Evolutionary conservation across 2,329 filamentous ascomycete genomes (phyloP).

Genomic region (Aureobasidium melanogenum): DNA sequence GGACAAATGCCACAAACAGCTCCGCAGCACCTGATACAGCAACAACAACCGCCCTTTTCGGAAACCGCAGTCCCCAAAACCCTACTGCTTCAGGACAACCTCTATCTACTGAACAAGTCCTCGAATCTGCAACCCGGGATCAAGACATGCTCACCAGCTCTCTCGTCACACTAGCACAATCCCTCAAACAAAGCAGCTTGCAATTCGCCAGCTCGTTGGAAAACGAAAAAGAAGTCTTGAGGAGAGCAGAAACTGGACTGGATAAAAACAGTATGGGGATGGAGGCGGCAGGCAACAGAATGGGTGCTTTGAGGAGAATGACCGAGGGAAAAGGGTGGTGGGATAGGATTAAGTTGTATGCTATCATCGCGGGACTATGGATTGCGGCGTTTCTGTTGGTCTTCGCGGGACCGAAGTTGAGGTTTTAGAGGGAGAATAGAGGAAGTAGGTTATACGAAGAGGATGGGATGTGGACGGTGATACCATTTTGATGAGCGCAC

Average conservation of each 20-base stretch:
- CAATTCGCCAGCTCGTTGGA: conserved; percentile 65
- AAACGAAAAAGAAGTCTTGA: conserved; percentile 62
- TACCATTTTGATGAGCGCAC: too few relatives aligned
- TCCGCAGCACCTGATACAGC: conserved; percentile 18
- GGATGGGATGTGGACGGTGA: too few relatives aligned
- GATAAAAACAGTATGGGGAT: conserved; percentile 69
- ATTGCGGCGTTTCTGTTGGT: conserved; percentile 69
- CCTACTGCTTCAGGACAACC: neutral
- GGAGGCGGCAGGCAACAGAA: conserved; percentile 64
- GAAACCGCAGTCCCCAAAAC: conserved; percentile 19
- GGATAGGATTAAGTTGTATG: conserved; percentile 69
- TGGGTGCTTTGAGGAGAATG: conserved; percentile 70
- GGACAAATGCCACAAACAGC: conserved; percentile 6
- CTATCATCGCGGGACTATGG: conserved; percentile 74
- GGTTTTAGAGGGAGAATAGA: conserved; percentile 49
- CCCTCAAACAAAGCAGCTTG: conserved; percentile 66
- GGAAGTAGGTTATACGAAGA: neutral
- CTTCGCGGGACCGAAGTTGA: conserved; percentile 77
- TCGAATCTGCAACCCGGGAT: neutral
- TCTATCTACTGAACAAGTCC: neutral
- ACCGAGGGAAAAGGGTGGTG: conserved; percentile 84
- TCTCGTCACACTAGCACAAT: conserved; percentile 68
- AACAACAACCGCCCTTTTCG: conserved; percentile 31
- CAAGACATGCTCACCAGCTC: conserved; percentile 55
- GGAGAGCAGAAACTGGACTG: conserved; percentile 63